Evolutionary conservation across 805 yeast genomes (phyloP), one percentile per base, ranked within the genome.

Genomic region (Pichia kluyveri): DNA sequence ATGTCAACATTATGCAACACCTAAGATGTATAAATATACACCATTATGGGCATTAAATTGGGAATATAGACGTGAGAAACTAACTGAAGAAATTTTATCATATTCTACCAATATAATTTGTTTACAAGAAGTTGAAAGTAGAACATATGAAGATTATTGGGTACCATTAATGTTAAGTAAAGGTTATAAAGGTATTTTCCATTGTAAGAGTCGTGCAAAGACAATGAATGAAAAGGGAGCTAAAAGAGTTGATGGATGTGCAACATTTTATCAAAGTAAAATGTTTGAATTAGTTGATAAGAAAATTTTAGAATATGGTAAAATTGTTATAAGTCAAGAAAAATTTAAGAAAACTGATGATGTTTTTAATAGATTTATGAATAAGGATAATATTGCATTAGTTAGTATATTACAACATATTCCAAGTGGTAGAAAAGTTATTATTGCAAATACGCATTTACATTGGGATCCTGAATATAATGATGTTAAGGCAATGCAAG

Each of bases 401-500:
- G 77, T 88, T 43, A 70, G 85, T 15, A 77, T 82, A 48, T 75
- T 93, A 55, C 88, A 86, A 61, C 93, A 86, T 59, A 64, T 72
- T 34, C 76, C 75, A 47, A 78, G 90, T 7, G 88, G 90, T 17
- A 85, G 83, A 61, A 76, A 76, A 53, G 67, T 91, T 38, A 73
- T 86, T 55, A 72, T 88, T 37, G 89, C 86, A 4, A 91, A 89
- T 59, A 91, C 98, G 0, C 99, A 93, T 73, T 77, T 93, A 64
- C 97, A 91, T 65, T 93, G 99, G 98, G 97, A 93, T 70, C 99
- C 99, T 5, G 87, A 86, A 44, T 86, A 82, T 61, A 87, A 87
- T 62, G 99, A 93, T 68, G 99, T 93, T 48, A 93, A 93, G 66
- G 80, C 97, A 3, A 83, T 93, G 69, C 99, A 93, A 70, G 93